A percentile compares a stretch with the other conserved stretches of the same genome.
Evolutionary conservation across 2,329 filamentous ascomycete species (phyloP).

Genomic region (Chaetomiaceae sp.): DNA sequence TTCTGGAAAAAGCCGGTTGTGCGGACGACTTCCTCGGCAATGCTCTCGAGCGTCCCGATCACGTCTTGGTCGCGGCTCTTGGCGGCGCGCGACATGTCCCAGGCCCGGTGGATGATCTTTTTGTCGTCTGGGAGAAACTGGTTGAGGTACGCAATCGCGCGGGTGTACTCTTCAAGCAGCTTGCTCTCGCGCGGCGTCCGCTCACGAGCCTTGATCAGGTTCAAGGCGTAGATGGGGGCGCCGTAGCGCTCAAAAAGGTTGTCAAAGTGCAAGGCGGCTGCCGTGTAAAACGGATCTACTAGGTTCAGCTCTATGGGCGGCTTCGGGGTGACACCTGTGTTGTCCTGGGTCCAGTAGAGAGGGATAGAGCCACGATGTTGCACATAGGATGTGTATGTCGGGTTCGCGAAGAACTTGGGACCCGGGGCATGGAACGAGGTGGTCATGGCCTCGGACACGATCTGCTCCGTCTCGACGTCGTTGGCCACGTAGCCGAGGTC

Average conservation of each 20-base stretch:
- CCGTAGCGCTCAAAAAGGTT: slow-evolving; percentile 92
- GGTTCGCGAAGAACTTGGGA: slow-evolving; percentile 77
- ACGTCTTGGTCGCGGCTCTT: slow-evolving; percentile 92
- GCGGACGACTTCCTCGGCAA: slow-evolving; percentile 80
- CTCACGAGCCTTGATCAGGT: slow-evolving; percentile 85
- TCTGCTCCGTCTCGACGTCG: slow-evolving; percentile 97
- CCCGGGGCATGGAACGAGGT: slow-evolving; percentile 95
- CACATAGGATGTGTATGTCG: slow-evolving; percentile 91
- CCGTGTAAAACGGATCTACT: slow-evolving; percentile 92
- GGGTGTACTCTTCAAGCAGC: slow-evolving; percentile 78
- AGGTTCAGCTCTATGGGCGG: slow-evolving; percentile 93
- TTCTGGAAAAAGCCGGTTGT: slow-evolving; percentile 95
- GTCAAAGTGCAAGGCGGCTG: slow-evolving; percentile 91
- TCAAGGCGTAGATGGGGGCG: slow-evolving; percentile 83
- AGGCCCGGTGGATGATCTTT: slow-evolving; percentile 89
- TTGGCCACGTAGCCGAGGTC: slow-evolving; percentile 95
- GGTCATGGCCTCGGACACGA: slow-evolving; percentile 88
- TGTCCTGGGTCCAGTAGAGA: slow-evolving; percentile 95
- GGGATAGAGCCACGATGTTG: slow-evolving; percentile 97
- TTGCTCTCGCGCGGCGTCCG: slow-evolving; percentile 88
- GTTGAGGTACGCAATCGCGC: slow-evolving; percentile 86
- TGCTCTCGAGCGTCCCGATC: slow-evolving; percentile 82
- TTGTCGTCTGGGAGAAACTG: slow-evolving; percentile 81
- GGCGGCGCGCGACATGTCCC: slow-evolving; percentile 95
- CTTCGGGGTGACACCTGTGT: slow-evolving; percentile 89